Conservation (phyloP, 176 grass and related monocot genomes). For the Urochloa ruziziensis region DNA sequence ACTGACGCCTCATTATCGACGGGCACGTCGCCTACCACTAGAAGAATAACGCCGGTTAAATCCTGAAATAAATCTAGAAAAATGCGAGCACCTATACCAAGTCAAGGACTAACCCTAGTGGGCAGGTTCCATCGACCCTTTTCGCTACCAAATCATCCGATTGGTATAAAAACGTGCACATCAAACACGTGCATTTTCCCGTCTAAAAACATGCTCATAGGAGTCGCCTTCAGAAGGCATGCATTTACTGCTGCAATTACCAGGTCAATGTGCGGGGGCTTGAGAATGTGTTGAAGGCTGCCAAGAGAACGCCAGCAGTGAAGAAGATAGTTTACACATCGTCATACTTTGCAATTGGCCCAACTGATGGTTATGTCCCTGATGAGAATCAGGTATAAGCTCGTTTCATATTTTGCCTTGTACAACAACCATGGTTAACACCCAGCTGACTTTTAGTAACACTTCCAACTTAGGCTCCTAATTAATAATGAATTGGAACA, state of each 20-base stretch:
- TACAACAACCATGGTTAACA: not conserved
- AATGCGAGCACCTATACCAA: no score
- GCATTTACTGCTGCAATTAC: not conserved
- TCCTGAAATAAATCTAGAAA: no score
- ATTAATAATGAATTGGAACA: no score
- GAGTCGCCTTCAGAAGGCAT: not conserved
- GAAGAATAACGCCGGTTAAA: no score
- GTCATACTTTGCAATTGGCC: slow-evolving; percentile 71
- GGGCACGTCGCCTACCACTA: no score
- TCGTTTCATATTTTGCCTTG: not conserved
- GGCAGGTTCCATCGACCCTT: no score
- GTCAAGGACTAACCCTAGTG: no score
- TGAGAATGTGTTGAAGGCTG: slow-evolving; percentile 73
- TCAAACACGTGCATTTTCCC: not conserved
- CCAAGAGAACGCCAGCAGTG: slow-evolving; percentile 50
- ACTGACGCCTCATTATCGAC: no score
- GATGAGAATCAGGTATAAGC: slow-evolving; percentile 75
- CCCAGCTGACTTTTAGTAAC: not conserved
- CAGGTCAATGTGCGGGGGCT: slow-evolving; percentile 86
- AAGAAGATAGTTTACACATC: slow-evolving; percentile 90
- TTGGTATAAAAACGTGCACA: not conserved
- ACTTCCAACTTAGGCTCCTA: not conserved
- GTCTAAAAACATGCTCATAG: not conserved
- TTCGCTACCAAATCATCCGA: not conserved
- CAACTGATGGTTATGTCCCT: slow-evolving; percentile 70